Evolutionary conservation across 768 basidiomycete genomes (phyloP), one percentile per base, ranked within the genome.

Genomic region (Lactifluus pinguis): DNA sequence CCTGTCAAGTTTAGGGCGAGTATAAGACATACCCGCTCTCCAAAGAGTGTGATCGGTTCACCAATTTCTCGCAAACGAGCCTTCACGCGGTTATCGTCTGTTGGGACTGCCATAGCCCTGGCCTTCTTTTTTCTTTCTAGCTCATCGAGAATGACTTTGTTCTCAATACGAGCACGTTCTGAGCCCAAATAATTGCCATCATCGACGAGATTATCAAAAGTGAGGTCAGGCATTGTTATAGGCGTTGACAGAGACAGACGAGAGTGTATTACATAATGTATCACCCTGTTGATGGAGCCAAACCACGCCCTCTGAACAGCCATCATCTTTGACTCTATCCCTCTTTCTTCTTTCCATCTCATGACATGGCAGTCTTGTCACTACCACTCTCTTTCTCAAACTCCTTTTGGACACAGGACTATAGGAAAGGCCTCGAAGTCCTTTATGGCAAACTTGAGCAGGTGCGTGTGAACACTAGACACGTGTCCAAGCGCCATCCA

Each of bases 101-200:
- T 99, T 8, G 97, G 97, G 10, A 98, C 93, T 7, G 95, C 97
- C 75, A 98, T 83, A 61, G 80, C 86, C 65, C 97, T 81, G 13
- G 95, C 89, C 68, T 92, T 88, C 79, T 97, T 97, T 80, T 95
- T 97, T 66, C 95, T 83, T 71, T 99, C 97, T n/a, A 99, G 84
- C 73, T 97, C 94, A 70, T 92, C 90, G 50, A 98, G 79, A 55
- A 98, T 84, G 65, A 87, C 87, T 69, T 88, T 85, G 76, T 93
- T 92, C 72, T 91, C 89, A 54, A 84, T 71, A 66, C 83, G 79
- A 59, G 88, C 89, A 45, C 89, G 76, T 65, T 92, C 89, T 11
- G 87, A 80, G 61, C 86, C 84, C 21, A 83, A 69, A 68, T 87
- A 88, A 70, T 83, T 84, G 9, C 84, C 86, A 79, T 91, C 89